A percentile compares a stretch with the other conserved stretches of the same genome.
phyloP scores from a whole-genome alignment of 352 stramenopile genomes.

The Phytopythium montanum region DNA sequence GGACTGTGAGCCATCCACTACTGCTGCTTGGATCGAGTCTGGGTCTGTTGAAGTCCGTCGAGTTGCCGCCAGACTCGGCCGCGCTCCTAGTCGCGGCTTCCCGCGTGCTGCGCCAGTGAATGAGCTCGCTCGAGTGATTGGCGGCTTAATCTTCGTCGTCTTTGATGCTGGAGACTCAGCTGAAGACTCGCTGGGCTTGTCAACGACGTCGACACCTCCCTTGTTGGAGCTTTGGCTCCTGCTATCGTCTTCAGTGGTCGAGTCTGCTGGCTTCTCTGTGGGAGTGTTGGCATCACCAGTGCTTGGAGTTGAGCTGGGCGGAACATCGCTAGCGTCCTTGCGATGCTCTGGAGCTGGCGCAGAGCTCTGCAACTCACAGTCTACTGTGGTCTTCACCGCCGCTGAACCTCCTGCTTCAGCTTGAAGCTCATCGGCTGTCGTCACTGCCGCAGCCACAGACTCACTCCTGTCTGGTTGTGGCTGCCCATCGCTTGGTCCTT shows the following conservation, averaged over 20 bases:
- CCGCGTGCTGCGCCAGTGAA: constrained; percentile 21
- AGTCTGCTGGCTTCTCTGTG: not conserved
- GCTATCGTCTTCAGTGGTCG: not conserved
- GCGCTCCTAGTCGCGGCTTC: constrained; percentile 1
- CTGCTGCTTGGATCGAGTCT: constrained; percentile 9
- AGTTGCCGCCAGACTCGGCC: constrained; percentile 10
- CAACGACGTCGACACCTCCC: not conserved
- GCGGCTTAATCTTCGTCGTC: not conserved
- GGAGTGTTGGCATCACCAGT: not conserved
- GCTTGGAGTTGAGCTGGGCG: not conserved
- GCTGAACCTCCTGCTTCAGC: not conserved
- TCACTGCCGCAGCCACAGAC: not conserved
- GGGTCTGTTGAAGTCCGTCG: constrained; percentile 23
- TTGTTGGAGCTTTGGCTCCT: not conserved
- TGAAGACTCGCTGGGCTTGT: not conserved
- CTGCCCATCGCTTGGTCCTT: not conserved
- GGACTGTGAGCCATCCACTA: not conserved
- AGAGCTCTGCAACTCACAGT: not conserved
- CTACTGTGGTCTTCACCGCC: not conserved
- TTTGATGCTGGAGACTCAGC: not conserved
- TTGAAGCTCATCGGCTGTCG: not conserved
- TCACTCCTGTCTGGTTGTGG: not conserved
- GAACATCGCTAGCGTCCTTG: too few relatives aligned
- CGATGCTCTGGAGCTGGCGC: too few relatives aligned
- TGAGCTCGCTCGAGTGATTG: constrained; percentile 6